Evolutionary conservation across 441 rosid species (phyloP), one percentile per base, ranked within the genome.

Genomic region (Viola pubescens): DNA sequence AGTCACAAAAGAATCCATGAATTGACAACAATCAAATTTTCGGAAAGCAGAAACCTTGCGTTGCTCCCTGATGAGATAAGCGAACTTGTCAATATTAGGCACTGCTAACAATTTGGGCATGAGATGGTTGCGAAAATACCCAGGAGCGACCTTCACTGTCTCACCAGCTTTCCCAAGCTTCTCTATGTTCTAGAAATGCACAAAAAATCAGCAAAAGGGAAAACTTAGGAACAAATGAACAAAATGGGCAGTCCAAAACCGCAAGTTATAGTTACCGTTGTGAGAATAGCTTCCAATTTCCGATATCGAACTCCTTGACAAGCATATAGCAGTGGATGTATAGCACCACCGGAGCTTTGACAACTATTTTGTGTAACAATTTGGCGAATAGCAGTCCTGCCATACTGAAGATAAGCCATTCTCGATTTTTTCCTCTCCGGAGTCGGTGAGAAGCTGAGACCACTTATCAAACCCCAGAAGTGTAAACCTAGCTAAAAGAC

Each of bases 41-140:
- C 34, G 34, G 34, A 42, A 43, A 13, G 11, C 0, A 40, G 42
- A 11, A 60, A 89, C 98, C 96, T 85, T 86, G 75, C 86, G 84
- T 70, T 89, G 98, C 78, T 88, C 98, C 56, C 75, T 77, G 43
- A 89, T 81, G 69, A 89, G 97, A 78, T 84, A 60, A 61, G 91
- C 85, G 78, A 71, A 94, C 79, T 89, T 94, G 68, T 84, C 92
- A 48, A 94, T 86, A 60, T 94, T 86, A 13, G 97, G 98, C 13
- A 94, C 96, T 34, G 89, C 98, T 58, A 89, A 86, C 70, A 94
- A 76, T 73, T 89, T 94, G 12, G 97, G 98, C 95, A 89, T 89
- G 53, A 94, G 82, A 54, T 88, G 91, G 70, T 94, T 89, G 60
- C 96, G 87, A 48, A 92, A 92, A 70, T 78, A 81, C 5, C 97